Evolutionary conservation across 1,284 basidiomycete genomes (phyloP), one percentile per base, ranked within the genome.

Genomic region (Fomes fomentarius): DNA sequence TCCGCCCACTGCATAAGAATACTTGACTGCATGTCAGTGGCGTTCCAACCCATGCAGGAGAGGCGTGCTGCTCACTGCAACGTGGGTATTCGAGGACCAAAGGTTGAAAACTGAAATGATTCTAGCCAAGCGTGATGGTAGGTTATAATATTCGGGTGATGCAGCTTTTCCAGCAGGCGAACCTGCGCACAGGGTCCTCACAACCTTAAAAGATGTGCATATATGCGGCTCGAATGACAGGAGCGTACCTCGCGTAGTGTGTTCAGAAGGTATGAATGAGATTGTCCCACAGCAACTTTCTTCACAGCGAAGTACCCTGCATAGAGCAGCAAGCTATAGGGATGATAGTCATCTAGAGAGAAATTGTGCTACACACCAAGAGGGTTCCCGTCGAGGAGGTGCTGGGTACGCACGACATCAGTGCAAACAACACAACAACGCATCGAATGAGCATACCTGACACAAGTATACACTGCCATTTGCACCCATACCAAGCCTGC

Each of bases 41-140:
- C 7, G 19, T 26, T 14, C 24, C 5, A 5, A 28, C 22, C 2
- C 15, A 38, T 22, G 30, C 11, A 25, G 12, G 8, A 7, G 26
- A 8, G 21, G 24, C 21, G 22, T 30, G 28, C 2, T 25, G 68
- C 75, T 52, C 44, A 90, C 89, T 93, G 89, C 21, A 95, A 73
- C 1, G 93, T 90, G 3, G 91, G 91, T 15, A 96, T 83, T 58
- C 84, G 83, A 0, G 91, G 91, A 0, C 92, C 93, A 66, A 95
- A 94, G 0, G 84, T 75, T 1, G 93, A 94, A 72, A 96, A 96
- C 55, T 87, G 87, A 45, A 81, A 83, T 0, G 81, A 79, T 69
- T 98, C 95, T 17, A 98, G 83, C 95, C 95, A 98, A 0, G 94
- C 87, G 64, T 97, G 95, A 70, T 97, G 95, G 67, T 97, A 97